Conservation (phyloP, 768 basidiomycete genomes). For the Lactifluus echinatus region DNA sequence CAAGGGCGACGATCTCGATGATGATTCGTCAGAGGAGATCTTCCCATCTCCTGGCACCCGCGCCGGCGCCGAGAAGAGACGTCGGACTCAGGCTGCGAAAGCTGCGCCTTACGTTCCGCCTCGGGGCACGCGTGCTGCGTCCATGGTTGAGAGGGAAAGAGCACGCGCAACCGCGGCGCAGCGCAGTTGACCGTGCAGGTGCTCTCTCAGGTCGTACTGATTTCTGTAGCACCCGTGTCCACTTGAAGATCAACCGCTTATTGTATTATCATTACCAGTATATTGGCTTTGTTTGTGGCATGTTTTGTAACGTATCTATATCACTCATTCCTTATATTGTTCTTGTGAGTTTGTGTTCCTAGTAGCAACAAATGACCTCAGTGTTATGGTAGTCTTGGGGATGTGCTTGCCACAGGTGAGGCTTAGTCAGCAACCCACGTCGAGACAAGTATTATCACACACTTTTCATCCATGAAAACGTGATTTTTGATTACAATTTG, state of each 20-base stretch:
- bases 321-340: background rate
- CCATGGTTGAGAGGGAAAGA: background rate
- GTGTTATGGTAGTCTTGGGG: no score
- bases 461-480: no score
- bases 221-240: background rate
- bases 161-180: background rate
- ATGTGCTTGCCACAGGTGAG: no score
- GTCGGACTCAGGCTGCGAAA: background rate
- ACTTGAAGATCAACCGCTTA: background rate
- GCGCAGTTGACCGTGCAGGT: background rate
- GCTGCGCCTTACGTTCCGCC: background rate
- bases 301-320: background rate
- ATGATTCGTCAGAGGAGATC: background rate
- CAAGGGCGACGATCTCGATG: background rate
- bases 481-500: no score
- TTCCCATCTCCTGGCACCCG: slow-evolving; percentile 7
- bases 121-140: slow-evolving; percentile 12
- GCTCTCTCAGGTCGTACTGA: no score
- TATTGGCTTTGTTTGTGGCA: no score
- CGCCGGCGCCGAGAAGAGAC: slow-evolving; percentile 3
- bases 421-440: no score
- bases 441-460: no score
- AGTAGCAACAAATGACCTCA: background rate
- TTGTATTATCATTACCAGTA: background rate
- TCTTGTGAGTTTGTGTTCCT: background rate